Evolutionary conservation across 164 flowering plant species (phyloP).

Genomic region (Vitis labrusca): DNA sequence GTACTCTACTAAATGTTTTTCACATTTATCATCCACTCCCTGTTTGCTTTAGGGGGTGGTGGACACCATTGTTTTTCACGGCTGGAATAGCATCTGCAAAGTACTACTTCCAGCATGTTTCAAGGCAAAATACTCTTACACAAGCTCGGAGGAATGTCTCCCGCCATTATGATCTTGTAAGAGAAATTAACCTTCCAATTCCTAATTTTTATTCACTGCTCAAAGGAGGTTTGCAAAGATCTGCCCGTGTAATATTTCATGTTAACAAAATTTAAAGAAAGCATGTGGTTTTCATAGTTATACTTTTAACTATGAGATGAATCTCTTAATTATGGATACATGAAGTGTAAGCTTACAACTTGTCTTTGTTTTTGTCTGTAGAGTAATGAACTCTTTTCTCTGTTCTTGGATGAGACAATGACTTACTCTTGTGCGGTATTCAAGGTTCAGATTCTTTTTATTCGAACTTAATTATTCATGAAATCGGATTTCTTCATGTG

Average conservation of each 20-base stretch:
- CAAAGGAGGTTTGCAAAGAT: too few species aligned
- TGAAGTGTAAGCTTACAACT: constrained; percentile 1
- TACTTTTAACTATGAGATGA: too few species aligned
- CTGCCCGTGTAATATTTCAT: too few species aligned
- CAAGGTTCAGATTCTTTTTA: constrained; percentile 46
- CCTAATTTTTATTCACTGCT: too few species aligned
- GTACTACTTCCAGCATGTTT: constrained; percentile 65
- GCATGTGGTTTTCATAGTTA: too few species aligned
- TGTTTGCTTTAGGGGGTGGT: constrained; percentile 78
- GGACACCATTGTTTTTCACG: constrained; percentile 87
- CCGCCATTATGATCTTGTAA: constrained; percentile 89
- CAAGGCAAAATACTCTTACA: constrained; percentile 76
- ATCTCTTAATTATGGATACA: background rate
- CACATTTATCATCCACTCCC: background rate
- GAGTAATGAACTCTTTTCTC: constrained; percentile 88
- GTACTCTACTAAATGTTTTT: background rate
- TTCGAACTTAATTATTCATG: background rate
- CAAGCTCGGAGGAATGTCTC: constrained; percentile 94
- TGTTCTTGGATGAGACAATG: constrained; percentile 96
- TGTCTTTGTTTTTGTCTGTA: constrained; percentile 19
- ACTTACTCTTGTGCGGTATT: constrained; percentile 87
- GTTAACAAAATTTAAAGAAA: too few species aligned
- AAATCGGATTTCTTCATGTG: too few species aligned
- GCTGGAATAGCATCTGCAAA: constrained; percentile 85
- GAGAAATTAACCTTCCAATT: background rate